A percentile compares a stretch with the other conserved stretches of the same genome.
These are phyloP conservation scores for Phytophthora foliorum DNA, from an alignment of 352 stramenopile genomes.

Conservation along the genomic window DNA sequence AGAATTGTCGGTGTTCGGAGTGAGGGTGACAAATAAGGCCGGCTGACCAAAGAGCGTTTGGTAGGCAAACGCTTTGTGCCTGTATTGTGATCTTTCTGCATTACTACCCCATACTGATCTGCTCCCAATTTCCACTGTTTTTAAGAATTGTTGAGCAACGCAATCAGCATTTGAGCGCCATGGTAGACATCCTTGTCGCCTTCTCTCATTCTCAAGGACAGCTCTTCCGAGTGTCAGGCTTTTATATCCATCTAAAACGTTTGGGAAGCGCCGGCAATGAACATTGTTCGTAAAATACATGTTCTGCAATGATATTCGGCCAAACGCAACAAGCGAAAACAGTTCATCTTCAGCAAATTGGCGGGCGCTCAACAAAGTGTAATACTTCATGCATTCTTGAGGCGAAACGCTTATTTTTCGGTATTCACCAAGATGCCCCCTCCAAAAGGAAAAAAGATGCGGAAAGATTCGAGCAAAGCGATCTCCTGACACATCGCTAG, in stretches of 20 bases:
- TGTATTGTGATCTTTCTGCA: neutral
- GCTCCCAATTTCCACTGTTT: neutral
- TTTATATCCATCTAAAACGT: slow-evolving; percentile 1
- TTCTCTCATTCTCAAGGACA: neutral
- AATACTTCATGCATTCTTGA: neutral
- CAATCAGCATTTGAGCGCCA: neutral
- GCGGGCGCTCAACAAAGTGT: slow-evolving; percentile 2
- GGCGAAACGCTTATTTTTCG: neutral
- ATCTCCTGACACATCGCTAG: neutral
- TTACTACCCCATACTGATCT: slow-evolving; percentile 3
- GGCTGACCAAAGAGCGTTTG: neutral
- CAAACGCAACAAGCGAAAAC: slow-evolving; percentile 21
- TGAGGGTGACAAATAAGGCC: slow-evolving; percentile 4
- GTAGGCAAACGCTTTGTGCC: too few relatives aligned
- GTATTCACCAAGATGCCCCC: neutral
- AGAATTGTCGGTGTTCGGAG: slow-evolving; percentile 1
- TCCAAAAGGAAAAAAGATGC: neutral
- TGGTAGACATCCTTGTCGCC: slow-evolving; percentile 1
- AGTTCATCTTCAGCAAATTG: slow-evolving; percentile 26
- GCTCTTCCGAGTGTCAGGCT: neutral
- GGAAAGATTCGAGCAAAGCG: neutral
- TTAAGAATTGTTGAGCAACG: neutral
- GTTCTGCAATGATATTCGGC: slow-evolving; percentile 13
- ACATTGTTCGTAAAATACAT: slow-evolving; percentile 9
- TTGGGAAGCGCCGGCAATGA: neutral